Evolutionary conservation across 2,329 filamentous ascomycete genomes (phyloP).

Genomic region (Fusarium coicis): DNA sequence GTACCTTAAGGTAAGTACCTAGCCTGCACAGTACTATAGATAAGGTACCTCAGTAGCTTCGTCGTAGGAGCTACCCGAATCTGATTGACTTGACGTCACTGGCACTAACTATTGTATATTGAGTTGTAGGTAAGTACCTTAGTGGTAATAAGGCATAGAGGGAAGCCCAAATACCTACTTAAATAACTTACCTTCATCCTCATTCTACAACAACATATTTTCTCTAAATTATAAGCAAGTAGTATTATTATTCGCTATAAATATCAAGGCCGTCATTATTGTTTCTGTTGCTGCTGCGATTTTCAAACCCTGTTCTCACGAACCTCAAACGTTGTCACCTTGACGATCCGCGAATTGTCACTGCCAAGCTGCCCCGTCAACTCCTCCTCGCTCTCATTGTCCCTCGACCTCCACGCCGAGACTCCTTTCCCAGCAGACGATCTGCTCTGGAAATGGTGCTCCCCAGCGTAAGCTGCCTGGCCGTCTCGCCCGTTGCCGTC

Average conservation of each 20-base stretch:
- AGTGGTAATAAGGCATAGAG: not conserved
- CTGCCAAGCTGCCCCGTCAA: conserved; percentile 21
- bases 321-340: conserved; percentile 34
- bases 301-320: conserved; percentile 33
- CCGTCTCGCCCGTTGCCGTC: conserved; percentile 32
- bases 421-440: conserved; percentile 22
- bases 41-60: not conserved
- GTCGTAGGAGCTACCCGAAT: not conserved
- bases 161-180: conserved; percentile 8
- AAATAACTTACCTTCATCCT: not conserved
- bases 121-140: not conserved
- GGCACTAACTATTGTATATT: conserved; percentile 4
- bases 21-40: not conserved
- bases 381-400: conserved; percentile 38
- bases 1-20: too few species aligned
- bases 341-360: conserved; percentile 21
- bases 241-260: conserved; percentile 11
- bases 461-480: conserved; percentile 32
- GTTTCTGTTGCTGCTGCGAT: not conserved
- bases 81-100: conserved; percentile 29
- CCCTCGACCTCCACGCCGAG: conserved; percentile 28
- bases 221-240: not conserved
- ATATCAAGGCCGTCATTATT: conserved; percentile 26
- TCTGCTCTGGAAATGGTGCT: conserved; percentile 24
- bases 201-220: not conserved